phyloP scores from a whole-genome alignment of 306 rosid species.

The cucumber (Cucumis sativus) region DNA sequence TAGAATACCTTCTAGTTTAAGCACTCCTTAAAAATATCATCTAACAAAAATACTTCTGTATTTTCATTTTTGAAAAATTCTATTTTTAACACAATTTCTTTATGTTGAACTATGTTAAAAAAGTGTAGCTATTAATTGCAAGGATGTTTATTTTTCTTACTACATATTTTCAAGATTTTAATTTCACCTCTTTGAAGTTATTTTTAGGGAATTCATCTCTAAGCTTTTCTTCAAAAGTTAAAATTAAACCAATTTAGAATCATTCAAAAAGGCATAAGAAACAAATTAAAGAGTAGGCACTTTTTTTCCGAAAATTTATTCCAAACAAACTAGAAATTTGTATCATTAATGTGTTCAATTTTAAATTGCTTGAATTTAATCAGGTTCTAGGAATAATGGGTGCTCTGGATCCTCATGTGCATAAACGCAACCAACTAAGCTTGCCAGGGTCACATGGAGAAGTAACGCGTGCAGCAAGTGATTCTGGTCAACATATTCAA shows the following conservation, averaged over 20 bases:
- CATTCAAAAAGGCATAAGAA: background rate
- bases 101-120: background rate
- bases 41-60: too few relatives aligned
- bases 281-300: background rate
- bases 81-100: background rate
- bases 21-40: too few relatives aligned
- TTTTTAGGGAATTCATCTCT: background rate
- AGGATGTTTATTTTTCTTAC: background rate
- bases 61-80: background rate
- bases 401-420: constrained; percentile 93
- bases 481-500: constrained; percentile 87
- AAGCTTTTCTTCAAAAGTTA: background rate
- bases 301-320: too few relatives aligned
- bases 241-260: background rate
- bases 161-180: background rate
- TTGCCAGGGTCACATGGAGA: constrained; percentile 85
- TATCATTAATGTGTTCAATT: background rate
- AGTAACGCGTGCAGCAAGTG: constrained; percentile 62
- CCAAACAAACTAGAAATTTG: background rate
- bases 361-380: constrained; percentile 10
- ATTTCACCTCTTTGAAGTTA: background rate
- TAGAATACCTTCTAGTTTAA: background rate
- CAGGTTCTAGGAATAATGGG: constrained; percentile 99
- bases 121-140: background rate
- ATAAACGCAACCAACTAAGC: constrained; percentile 68